Conservation (phyloP, 1,284 basidiomycete species). For the Lignosus rhinocerotis region DNA sequence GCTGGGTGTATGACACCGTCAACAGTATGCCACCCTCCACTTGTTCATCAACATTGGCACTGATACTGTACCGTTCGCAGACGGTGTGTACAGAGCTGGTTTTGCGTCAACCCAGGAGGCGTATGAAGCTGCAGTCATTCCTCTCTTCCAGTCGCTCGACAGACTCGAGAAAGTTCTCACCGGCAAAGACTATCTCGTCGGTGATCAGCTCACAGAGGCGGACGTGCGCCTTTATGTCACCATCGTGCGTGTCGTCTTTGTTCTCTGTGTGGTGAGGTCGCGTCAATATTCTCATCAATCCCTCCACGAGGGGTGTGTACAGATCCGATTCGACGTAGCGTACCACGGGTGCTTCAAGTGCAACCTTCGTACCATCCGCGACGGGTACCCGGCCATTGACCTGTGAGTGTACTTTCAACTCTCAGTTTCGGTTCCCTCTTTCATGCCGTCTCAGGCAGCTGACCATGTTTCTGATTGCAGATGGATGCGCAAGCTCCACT, state of each 20-base stretch:
- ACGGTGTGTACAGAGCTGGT: constrained; percentile 88
- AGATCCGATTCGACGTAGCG: constrained; percentile 70
- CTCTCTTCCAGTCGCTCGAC: constrained; percentile 79
- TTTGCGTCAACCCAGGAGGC: constrained; percentile 85
- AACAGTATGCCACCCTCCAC: constrained; percentile 68
- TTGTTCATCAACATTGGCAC: no score
- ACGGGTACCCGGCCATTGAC: constrained; percentile 84
- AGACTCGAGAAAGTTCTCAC: constrained; percentile 76
- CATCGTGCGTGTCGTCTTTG: constrained; percentile 61
- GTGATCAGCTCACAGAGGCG: constrained; percentile 85
- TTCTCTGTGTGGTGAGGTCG: no score
- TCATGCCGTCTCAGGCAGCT: neutral
- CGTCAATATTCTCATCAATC: no score
- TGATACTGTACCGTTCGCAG: constrained; percentile 35
- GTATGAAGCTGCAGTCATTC: constrained; percentile 75
- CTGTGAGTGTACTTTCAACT: constrained; percentile 39
- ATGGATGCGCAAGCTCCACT: constrained; percentile 91
- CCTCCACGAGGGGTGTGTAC: constrained; percentile 25
- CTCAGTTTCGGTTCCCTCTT: no score
- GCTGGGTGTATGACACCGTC: constrained; percentile 82
- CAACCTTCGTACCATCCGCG: constrained; percentile 78
- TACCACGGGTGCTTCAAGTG: constrained; percentile 96
- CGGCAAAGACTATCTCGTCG: constrained; percentile 84
- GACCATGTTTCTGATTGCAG: constrained; percentile 32
- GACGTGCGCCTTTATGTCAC: constrained; percentile 93